Percentiles rank a stretch among this genome's conserved stretches.
phyloP scores from a whole-genome alignment of 2,329 filamentous ascomycete species.

The Thelonectria rubi region DNA sequence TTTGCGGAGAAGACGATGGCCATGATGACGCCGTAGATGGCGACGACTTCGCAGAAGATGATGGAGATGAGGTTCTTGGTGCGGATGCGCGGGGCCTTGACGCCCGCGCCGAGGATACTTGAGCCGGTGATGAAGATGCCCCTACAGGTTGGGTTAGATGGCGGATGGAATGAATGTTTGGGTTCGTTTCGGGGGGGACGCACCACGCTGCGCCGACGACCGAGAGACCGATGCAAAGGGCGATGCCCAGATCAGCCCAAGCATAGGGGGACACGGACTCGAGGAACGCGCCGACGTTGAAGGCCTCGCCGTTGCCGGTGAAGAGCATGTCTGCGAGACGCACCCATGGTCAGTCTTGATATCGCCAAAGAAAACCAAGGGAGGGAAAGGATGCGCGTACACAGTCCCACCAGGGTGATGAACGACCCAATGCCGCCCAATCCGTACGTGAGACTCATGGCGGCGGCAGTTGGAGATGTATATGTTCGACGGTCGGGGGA shows the following conservation, averaged over 20 bases:
- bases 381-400: slow-evolving; percentile 62
- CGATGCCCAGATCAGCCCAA: slow-evolving; percentile 91
- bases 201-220: slow-evolving; percentile 98
- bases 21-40: slow-evolving; percentile 99
- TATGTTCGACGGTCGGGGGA: slow-evolving; percentile 35
- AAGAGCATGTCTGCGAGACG: slow-evolving; percentile 88
- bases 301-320: slow-evolving; percentile 92
- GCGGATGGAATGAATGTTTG: slow-evolving; percentile 27
- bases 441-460: slow-evolving; percentile 79
- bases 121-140: slow-evolving; percentile 99
- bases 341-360: slow-evolving; percentile 30
- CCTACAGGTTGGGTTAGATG: slow-evolving; percentile 62
- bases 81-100: slow-evolving; percentile 95
- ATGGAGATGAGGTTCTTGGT: slow-evolving; percentile 99
- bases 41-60: slow-evolving; percentile 99
- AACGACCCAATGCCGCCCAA: slow-evolving; percentile 73
- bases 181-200: slow-evolving; percentile 38
- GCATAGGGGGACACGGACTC: slow-evolving; percentile 93
- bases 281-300: slow-evolving; percentile 96
- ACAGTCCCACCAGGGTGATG: slow-evolving; percentile 78
- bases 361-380: slow-evolving; percentile 14
- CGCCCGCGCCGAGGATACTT: slow-evolving; percentile 95
- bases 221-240: slow-evolving; percentile 93
- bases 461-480: slow-evolving; percentile 41
- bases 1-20: slow-evolving; percentile 97